A percentile compares a stretch with the other conserved stretches of the same genome.
Conservation (phyloP, 139 green algal genomes). For the Haematococcus lacustris region DNA sequence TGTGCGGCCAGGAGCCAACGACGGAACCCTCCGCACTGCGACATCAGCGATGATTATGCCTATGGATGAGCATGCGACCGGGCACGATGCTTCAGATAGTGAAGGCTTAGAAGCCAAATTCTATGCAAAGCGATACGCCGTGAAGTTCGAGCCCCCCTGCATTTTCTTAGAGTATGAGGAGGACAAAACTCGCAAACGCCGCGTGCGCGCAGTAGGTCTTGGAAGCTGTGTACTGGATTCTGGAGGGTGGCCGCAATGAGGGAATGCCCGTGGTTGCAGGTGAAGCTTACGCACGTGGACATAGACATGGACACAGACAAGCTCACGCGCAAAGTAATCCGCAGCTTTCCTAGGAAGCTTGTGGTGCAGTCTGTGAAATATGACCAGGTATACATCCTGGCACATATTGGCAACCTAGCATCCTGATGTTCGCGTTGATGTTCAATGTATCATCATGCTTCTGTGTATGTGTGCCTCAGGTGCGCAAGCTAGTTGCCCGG, state of each 20-base stretch:
- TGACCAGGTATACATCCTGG: too few species aligned
- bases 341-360: conserved; percentile 30
- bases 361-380: conserved; percentile 25
- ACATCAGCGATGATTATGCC: too few species aligned
- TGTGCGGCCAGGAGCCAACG: conserved; percentile 5
- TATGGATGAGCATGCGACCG: too few species aligned
- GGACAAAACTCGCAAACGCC: conserved; percentile 8
- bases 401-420: too few species aligned
- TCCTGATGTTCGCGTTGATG: neutral
- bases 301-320: conserved; percentile 18
- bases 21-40: conserved; percentile 2
- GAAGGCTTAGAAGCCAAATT: too few species aligned
- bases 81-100: too few species aligned
- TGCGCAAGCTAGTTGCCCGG: neutral
- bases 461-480: too few species aligned
- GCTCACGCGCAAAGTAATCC: conserved; percentile 34
- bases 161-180: conserved; percentile 37
- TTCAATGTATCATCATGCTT: too few species aligned
- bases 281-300: conserved; percentile 18
- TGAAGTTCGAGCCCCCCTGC: conserved; percentile 25
- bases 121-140: conserved; percentile 16
- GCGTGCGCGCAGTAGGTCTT: conserved; percentile 24
- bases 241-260: conserved; percentile 18
- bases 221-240: too few species aligned
- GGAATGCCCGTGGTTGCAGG: conserved; percentile 1